Percentiles rank a stretch among this genome's conserved stretches.
These are phyloP conservation scores for Phaffomyces opuntiae DNA, from an alignment of 805 yeast species.

Conservation along the genomic window DNA sequence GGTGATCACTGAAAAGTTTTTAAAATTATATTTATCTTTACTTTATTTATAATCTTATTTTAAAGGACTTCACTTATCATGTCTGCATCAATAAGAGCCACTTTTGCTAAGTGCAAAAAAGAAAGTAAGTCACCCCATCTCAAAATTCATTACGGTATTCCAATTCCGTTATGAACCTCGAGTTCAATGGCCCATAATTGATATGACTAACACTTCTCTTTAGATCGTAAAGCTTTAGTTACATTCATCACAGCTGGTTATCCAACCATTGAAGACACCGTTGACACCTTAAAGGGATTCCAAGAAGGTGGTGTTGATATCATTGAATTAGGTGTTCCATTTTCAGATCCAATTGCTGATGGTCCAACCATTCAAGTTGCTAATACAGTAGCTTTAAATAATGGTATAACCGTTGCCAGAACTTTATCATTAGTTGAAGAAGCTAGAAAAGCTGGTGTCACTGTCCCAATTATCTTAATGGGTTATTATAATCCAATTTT, in stretches of 20 bases:
- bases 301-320: slow-evolving; percentile 95
- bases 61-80: neutral
- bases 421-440: slow-evolving; percentile 64
- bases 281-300: slow-evolving; percentile 78
- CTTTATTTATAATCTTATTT: neutral
- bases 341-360: slow-evolving; percentile 97
- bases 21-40: neutral
- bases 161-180: neutral
- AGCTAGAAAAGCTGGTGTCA: slow-evolving; percentile 80
- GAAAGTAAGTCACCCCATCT: slow-evolving; percentile 28
- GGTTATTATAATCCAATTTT: slow-evolving; percentile 96
- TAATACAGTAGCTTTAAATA: slow-evolving; percentile 72
- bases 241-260: slow-evolving; percentile 93
- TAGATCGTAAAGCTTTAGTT: slow-evolving; percentile 76
- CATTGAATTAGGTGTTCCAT: slow-evolving; percentile 93
- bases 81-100: slow-evolving; percentile 42
- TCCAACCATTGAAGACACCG: slow-evolving; percentile 82
- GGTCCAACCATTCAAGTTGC: slow-evolving; percentile 96
- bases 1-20: neutral
- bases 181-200: neutral
- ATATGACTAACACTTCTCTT: neutral
- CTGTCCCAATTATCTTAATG: slow-evolving; percentile 88
- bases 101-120: slow-evolving; percentile 51
- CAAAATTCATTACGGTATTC: too few species aligned
- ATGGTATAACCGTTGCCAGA: slow-evolving; percentile 67